A percentile compares a stretch with the other conserved stretches of the same genome.
phyloP scores from a whole-genome alignment of 108 stramenopile genomes.

The Cyclotella choctawhatcheeana region DNA sequence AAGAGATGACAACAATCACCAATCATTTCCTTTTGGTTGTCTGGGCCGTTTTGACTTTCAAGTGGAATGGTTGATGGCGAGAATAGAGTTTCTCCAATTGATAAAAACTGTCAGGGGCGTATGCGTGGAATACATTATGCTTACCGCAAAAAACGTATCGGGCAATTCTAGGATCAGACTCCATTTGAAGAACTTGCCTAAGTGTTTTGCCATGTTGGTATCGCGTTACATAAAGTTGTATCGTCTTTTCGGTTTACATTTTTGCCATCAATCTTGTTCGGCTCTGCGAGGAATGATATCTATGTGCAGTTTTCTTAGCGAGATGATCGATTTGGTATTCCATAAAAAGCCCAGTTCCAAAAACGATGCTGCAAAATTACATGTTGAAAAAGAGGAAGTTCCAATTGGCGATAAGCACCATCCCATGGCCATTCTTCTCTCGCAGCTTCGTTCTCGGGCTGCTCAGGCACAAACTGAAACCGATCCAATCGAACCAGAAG shows the following conservation, averaged over 20 bases:
- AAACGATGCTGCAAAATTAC: background rate
- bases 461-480: background rate
- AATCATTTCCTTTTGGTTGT: background rate
- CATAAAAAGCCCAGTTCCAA: background rate
- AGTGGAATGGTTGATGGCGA: conserved; percentile 10
- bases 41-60: conserved; percentile 29
- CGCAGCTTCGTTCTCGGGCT: conserved; percentile 5
- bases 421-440: conserved; percentile 18
- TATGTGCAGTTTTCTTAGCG: conserved; percentile 20
- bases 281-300: conserved; percentile 23
- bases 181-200: conserved; percentile 13
- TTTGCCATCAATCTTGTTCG: conserved; percentile 33
- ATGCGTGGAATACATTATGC: conserved; percentile 18
- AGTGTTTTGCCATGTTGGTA: conserved; percentile 21
- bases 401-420: conserved; percentile 8
- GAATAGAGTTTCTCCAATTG: conserved; percentile 29
- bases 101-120: conserved; percentile 1
- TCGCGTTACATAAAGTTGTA: conserved; percentile 33
- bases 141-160: conserved; percentile 8
- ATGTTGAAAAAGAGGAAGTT: background rate
- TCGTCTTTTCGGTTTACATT: conserved; percentile 32
- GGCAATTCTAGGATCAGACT: conserved; percentile 11
- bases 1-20: background rate
- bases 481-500: conserved; percentile 5
- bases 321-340: conserved; percentile 7